Conservation (phyloP, 495 filamentous ascomycete genomes). For the Talaromyces thailandensis region DNA sequence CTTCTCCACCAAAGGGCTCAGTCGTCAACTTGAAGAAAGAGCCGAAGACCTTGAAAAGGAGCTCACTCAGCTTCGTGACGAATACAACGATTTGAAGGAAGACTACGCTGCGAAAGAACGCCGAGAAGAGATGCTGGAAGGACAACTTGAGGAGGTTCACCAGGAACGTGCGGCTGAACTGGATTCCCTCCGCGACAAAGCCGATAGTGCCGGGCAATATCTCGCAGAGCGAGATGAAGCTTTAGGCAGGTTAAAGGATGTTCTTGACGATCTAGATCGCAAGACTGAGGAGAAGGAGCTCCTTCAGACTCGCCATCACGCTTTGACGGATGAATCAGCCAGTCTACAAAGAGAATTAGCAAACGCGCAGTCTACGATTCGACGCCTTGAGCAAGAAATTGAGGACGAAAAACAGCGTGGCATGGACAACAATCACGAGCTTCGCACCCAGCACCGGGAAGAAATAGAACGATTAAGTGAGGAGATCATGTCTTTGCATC, state of each 20-base stretch:
- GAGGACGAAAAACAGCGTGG: slow-evolving; percentile 51
- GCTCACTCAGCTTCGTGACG: slow-evolving; percentile 48
- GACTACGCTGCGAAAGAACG: slow-evolving; percentile 41
- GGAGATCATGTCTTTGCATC: slow-evolving; percentile 59
- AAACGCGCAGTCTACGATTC: slow-evolving; percentile 44
- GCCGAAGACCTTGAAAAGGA: slow-evolving; percentile 56
- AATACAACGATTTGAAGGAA: slow-evolving; percentile 41
- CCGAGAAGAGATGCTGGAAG: slow-evolving; percentile 27
- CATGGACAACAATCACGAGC: slow-evolving; percentile 46
- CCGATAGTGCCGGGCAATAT: slow-evolving; percentile 16
- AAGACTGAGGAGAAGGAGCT: slow-evolving; percentile 61
- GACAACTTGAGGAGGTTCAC: slow-evolving; percentile 32
- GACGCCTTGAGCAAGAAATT: slow-evolving; percentile 48
- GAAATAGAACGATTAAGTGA: slow-evolving; percentile 56
- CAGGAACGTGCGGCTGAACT: slow-evolving; percentile 34
- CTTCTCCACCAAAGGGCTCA: slow-evolving; percentile 65
- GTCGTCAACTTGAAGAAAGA: slow-evolving; percentile 66
- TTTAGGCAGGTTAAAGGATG: slow-evolving; percentile 39
- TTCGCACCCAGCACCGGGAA: slow-evolving; percentile 49
- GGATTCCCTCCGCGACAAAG: slow-evolving; percentile 26
- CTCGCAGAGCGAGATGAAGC: slow-evolving; percentile 27
- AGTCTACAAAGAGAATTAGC: slow-evolving; percentile 55
- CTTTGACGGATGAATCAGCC: slow-evolving; percentile 58
- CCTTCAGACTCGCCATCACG: slow-evolving; percentile 58
- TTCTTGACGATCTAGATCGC: slow-evolving; percentile 45